Percentiles rank a stretch among this genome's conserved stretches.
These are phyloP conservation scores for Suillus discolor DNA, from an alignment of 768 basidiomycete genomes.

Conservation along the genomic window DNA sequence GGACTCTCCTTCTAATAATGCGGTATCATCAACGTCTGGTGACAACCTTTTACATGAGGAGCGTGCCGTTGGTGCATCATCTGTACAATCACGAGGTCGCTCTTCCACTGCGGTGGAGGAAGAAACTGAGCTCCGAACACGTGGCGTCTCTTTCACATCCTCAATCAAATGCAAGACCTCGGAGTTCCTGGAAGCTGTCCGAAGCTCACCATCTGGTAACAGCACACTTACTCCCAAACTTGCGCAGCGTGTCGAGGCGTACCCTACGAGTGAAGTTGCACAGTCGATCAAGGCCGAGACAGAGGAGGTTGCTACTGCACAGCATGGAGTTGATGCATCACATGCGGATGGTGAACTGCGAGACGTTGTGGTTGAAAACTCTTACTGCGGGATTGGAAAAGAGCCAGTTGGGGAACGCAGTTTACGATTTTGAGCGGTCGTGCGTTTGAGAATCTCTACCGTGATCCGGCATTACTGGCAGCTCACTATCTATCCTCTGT, in stretches of 20 bases:
- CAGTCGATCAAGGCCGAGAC: conserved; percentile 63
- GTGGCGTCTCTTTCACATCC: conserved; percentile 45
- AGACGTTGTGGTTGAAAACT: conserved; percentile 71
- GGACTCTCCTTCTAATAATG: conserved; percentile 44
- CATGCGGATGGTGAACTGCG: conserved; percentile 47
- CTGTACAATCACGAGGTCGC: conserved; percentile 39
- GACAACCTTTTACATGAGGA: conserved; percentile 70
- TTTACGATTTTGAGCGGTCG: conserved; percentile 93
- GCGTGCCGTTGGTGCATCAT: conserved; percentile 49
- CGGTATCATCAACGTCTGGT: conserved; percentile 42
- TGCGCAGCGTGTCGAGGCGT: conserved; percentile 70
- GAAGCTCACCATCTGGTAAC: conserved; percentile 31
- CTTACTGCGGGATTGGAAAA: conserved; percentile 70
- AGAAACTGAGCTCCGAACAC: conserved; percentile 55
- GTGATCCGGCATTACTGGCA: conserved; percentile 88
- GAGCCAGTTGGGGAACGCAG: conserved; percentile 88
- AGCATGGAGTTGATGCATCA: conserved; percentile 20
- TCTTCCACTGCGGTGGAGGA: conserved; percentile 39
- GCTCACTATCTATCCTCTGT: conserved; percentile 91
- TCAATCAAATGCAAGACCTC: conserved; percentile 76
- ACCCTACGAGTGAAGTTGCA: conserved; percentile 67
- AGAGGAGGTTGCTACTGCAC: conserved; percentile 38
- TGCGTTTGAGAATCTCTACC: conserved; percentile 97
- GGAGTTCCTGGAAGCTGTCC: conserved; percentile 65
- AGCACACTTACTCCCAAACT: conserved; percentile 54